phyloP scores from a whole-genome alignment of 2,329 filamentous ascomycete genomes.

The Fusarium marasasianum region DNA sequence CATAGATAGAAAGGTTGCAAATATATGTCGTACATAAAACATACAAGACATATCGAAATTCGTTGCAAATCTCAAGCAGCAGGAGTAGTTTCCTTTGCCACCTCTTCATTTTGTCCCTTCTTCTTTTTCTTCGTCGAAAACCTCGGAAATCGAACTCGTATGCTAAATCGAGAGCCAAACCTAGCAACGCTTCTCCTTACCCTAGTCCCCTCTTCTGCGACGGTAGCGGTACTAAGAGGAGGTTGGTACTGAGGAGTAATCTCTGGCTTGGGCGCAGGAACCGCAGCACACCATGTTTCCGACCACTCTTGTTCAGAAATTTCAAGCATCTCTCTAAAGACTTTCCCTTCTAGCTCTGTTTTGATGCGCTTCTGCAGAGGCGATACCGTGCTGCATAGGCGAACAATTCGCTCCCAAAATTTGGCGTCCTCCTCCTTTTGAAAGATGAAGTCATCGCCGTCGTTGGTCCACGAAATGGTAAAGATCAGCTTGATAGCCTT shows the following conservation, averaged over 20 bases:
- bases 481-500: background rate
- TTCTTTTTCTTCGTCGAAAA: background rate
- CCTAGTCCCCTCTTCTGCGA: background rate
- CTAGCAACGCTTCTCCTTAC: background rate
- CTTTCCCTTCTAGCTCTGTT: background rate
- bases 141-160: background rate
- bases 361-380: background rate
- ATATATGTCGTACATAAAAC: rapidly evolving
- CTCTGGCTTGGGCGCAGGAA: background rate
- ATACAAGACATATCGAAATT: too few species aligned
- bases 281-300: background rate
- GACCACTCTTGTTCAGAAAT: background rate
- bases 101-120: background rate
- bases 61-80: too few species aligned
- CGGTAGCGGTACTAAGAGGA: background rate
- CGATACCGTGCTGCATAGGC: background rate
- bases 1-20: background rate
- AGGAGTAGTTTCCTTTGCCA: background rate
- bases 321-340: background rate
- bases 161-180: background rate
- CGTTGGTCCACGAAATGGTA: background rate
- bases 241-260: background rate
- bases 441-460: background rate
- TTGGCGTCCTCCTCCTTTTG: background rate
- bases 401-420: background rate